Base-by-base conservation (phyloP, 768 basidiomycete genomes). In the Dacryopinax spathularia region DNA sequence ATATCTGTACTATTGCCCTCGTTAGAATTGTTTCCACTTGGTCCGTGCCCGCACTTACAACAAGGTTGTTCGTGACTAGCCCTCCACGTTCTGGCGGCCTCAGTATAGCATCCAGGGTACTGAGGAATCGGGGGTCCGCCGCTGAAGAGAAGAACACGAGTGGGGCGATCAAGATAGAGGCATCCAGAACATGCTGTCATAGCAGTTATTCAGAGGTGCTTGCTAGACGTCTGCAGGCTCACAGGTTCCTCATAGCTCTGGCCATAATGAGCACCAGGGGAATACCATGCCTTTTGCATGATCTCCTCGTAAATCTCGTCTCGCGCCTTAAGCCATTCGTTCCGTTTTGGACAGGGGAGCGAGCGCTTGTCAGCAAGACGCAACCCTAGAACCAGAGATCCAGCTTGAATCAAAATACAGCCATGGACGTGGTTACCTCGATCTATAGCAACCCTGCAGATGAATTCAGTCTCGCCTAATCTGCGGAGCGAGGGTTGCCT, bases 331-430 rank as follows among this genome's bases (percentile, higher is more conserved):
- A 86, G 72, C 94, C 94, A 96, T 62, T 82, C 79, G 41, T 72
- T 34, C 33, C 76, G 31, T 37, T 68, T 68, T 16, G 70, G 70
- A 60, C 74, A 74, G 5, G 95, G 95, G 2, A 99, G 79, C 0
- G 90, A 92, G 18, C 95, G 84, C 74, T 99, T 99, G 34, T 97
- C 94, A 1, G 93, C 91, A 25, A 99, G 80, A 10, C 95, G 88
- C 4, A 98, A 79, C 4, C 88, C 85, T 85, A 15, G 33, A 2
- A 9, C 34, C 43, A n/a, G 33, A 64, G 10, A 27, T 63, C 48
- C 10, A 65, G 48, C 20, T 22, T 39, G 20, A 33, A 16, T 16
- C 35, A 60, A 18, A 56, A 44, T 27, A 56, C 41, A 41, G 12
- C 22, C 16, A 13, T 25, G 20, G 15, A 61, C 18, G 1, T 10